phyloP scores from a whole-genome alignment of 805 yeast species.

The Teunomyces lycoperdinae region DNA sequence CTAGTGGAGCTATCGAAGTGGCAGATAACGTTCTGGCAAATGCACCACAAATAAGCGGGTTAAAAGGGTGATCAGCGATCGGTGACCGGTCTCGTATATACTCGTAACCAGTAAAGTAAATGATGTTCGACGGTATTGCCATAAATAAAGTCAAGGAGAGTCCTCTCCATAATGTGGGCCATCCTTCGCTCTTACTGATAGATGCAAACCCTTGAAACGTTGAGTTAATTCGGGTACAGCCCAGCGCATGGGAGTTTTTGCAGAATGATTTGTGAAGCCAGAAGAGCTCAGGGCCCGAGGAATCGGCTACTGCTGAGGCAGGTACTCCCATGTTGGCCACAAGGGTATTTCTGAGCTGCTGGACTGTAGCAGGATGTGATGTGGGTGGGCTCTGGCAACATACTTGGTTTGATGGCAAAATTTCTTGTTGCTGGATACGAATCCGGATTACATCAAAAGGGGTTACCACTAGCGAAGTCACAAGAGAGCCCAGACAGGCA shows the following conservation, averaged over 20 bases:
- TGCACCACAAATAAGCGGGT: conserved; percentile 84
- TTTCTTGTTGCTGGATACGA: conserved; percentile 73
- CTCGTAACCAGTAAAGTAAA: conserved; percentile 93
- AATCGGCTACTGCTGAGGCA: conserved; percentile 1
- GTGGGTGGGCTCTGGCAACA: conserved; percentile 24
- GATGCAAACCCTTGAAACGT: conserved; percentile 71
- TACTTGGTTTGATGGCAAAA: conserved; percentile 34
- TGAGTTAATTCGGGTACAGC: conserved; percentile 55
- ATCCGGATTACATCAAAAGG: conserved; percentile 81
- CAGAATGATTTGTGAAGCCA: conserved; percentile 40
- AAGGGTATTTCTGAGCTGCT: conserved; percentile 11
- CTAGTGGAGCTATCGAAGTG: conserved; percentile 81
- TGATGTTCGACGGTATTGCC: conserved; percentile 92
- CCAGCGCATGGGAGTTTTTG: conserved; percentile 19
- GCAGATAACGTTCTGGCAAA: conserved; percentile 82
- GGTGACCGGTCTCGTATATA: conserved; percentile 71
- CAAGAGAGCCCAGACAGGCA: conserved; percentile 71
- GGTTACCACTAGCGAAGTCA: conserved; percentile 72
- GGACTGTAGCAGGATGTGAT: conserved; percentile 5
- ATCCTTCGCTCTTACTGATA: conserved; percentile 73
- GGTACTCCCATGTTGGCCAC: conserved; percentile 1
- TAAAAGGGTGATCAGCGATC: conserved; percentile 45
- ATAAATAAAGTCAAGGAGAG: conserved; percentile 75
- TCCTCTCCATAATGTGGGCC: conserved; percentile 83
- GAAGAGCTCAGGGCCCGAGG: conserved; percentile 23